Conservation (phyloP, 305 asterid species). For the Fraxinus platypoda region DNA sequence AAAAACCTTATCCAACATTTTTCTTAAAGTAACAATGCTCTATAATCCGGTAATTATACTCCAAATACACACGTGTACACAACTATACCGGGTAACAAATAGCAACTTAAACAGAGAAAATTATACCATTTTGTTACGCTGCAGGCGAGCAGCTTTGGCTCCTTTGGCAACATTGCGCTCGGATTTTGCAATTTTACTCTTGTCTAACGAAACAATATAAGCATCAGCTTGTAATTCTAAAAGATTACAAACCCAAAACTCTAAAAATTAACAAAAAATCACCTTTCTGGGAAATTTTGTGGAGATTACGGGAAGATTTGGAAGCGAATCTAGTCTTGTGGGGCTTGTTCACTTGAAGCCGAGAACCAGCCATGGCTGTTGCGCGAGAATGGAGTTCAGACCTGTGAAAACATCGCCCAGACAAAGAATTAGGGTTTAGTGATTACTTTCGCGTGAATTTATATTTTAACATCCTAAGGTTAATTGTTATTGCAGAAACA, state of each 20-base stretch:
- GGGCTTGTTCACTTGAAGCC: slow-evolving; percentile 63
- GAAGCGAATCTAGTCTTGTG: slow-evolving; percentile 84
- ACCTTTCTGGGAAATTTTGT: slow-evolving; percentile 77
- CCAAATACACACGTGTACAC: not conserved
- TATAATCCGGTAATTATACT: not conserved
- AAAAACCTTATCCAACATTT: not conserved
- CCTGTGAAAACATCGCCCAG: not conserved
- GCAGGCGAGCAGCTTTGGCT: slow-evolving; percentile 79
- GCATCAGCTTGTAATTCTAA: not conserved
- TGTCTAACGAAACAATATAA: slow-evolving; percentile 40
- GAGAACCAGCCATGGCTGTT: slow-evolving; percentile 60
- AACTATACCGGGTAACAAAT: not conserved
- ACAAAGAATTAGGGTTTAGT: not conserved
- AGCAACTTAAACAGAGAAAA: not conserved
- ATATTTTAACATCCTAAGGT: not conserved
- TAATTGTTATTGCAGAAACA: not conserved
- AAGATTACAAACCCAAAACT: not conserved
- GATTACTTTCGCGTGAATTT: not conserved
- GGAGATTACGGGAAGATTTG: slow-evolving; percentile 81
- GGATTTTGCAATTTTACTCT: slow-evolving; percentile 46
- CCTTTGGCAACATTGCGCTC: slow-evolving; percentile 59
- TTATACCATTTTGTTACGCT: slow-evolving; percentile 74
- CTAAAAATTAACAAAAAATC: not conserved
- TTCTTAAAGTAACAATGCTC: not conserved
- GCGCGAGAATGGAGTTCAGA: not conserved